Base-by-base conservation (phyloP, 2,329 filamentous ascomycete species). In the Paramyrothecium roridum region DNA sequence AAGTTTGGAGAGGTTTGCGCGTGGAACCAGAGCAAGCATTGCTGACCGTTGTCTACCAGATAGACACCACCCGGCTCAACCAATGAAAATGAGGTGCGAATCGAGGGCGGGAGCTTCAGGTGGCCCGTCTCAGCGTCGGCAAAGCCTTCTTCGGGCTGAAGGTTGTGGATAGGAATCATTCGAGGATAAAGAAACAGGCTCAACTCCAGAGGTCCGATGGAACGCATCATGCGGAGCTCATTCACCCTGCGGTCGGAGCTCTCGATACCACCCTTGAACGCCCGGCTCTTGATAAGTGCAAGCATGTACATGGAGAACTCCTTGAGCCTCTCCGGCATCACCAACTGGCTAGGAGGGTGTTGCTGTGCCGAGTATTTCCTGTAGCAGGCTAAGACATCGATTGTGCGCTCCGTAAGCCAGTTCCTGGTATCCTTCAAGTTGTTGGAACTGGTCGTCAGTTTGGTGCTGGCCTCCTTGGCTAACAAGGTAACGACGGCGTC, bases 261-360 rank as follows among this genome's bases (percentile, higher is more conserved):
- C 73, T 99, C 95, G 61, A 88, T 87, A 56, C 93, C 93, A 52
- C 90, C 90, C 77, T 98, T 98, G 77, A 98, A 92, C 3, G 93
- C 93, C 56, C 95, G 86, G 55, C 86, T 93, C 73, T 99, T 99
- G 69, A 96, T 76, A 60, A 98, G 77, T 50, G 90, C 88, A 11
- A 99, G 86, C 74, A 96, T 90, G 72, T 95, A 98, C 92, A 99
- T 98, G 66, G 89, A 87, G 65, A 96, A 93, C 70, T 99, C 95
- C 70, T 98, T 98, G 30, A 99, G 82, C 62, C 93, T 90, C 74
- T 99, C 95, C 0, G 95, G 95, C 74, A 99, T 86, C 30, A 99
- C 92, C 30, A 99, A 84, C 72, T 99, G 93, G 6, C 92, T 91
- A 2, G 93, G 90, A 10, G 95, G 93, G 66, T 96, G 91, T 55